Evolutionary conservation across 148 eudicot species (phyloP), one percentile per base, ranked within the genome.

Genomic region (Fallopia convolvulus): DNA sequence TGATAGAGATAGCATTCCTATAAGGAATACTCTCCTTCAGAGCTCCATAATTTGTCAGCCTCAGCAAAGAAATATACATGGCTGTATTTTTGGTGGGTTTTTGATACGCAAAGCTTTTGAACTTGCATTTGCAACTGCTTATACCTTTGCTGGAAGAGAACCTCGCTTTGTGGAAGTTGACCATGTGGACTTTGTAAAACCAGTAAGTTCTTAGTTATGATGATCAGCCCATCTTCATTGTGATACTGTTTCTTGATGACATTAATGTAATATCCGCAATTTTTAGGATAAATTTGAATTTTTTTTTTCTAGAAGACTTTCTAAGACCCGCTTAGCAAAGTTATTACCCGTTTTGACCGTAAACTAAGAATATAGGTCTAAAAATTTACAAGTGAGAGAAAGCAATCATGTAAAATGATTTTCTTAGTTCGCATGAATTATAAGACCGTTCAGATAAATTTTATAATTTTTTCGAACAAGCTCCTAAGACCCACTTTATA

Each of bases 51-150:
- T 93, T 66, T 93, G 98, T 77, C 97, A 91, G 81, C 98, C 98
- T 39, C 98, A 93, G 83, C 97, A 93, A 80, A 82, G 98, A 74
- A 93, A 93, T 78, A 88, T 88, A 55, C 98, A 91, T 75, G 98
- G 98, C 23, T 89, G 98, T 72, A 93, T 93, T 71, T 93, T 93
- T 83, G 98, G 98, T 66, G 98, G 98, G 10, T 93, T 88, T 82
- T 82, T 93, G 72, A 93, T 93, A 91, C 83, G 98, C 26, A 87
- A 93, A 83, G 98, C 98, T 46, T 91, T 89, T 72, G 98, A 93
- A 78, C 85, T 93, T 84, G 92, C 91, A 75, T 93, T 84, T 80
- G 84, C 97, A 21, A 93, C 98, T 5, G 87, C 90, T 75, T 93
- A 93, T 80, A 83, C 98, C 9, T 93, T 93, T 81, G 92, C 93